Percentiles rank a stretch among this genome's conserved stretches.
Evolutionary conservation across 75 land plant species (phyloP).

Genomic region (Pinus albicaulis): DNA sequence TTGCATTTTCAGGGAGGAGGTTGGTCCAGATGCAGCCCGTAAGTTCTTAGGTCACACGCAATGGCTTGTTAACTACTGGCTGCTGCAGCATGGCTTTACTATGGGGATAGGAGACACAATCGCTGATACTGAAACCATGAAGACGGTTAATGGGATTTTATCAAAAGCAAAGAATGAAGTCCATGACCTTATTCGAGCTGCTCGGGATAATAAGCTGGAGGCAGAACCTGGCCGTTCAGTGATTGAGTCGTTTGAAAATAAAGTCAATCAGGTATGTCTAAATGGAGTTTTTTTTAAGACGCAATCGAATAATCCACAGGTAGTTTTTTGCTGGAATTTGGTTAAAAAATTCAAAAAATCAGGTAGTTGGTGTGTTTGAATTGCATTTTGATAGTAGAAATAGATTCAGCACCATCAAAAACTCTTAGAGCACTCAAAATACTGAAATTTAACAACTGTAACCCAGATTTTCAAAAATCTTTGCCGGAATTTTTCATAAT

Average conservation of each 20-base stretch:
- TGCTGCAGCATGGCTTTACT: constrained; percentile 91
- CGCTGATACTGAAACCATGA: constrained; percentile 95
- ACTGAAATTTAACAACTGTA: no score
- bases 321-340: no score
- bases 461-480: no score
- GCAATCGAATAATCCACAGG: no score
- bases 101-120: constrained; percentile 99
- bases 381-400: no score
- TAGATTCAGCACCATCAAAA: no score
- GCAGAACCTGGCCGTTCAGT: constrained; percentile 98
- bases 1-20: constrained; percentile 72
- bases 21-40: constrained; percentile 98
- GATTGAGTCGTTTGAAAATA: constrained; percentile 97
- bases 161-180: constrained; percentile 83
- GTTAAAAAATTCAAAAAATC: no score
- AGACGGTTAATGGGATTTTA: constrained; percentile 85
- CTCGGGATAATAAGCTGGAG: constrained; percentile 76
- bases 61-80: constrained; percentile 99
- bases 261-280: constrained; percentile 81
- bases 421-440: no score
- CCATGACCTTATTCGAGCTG: constrained; percentile 72
- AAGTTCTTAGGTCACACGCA: constrained; percentile 98
- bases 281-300: no score
- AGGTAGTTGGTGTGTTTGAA: no score
- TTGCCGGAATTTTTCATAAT: no score